A percentile compares a stretch with the other conserved stretches of the same genome.
These are phyloP conservation scores for Penicillium sp. DNA, from an alignment of 2,329 filamentous ascomycete genomes.

Conservation along the genomic window DNA sequence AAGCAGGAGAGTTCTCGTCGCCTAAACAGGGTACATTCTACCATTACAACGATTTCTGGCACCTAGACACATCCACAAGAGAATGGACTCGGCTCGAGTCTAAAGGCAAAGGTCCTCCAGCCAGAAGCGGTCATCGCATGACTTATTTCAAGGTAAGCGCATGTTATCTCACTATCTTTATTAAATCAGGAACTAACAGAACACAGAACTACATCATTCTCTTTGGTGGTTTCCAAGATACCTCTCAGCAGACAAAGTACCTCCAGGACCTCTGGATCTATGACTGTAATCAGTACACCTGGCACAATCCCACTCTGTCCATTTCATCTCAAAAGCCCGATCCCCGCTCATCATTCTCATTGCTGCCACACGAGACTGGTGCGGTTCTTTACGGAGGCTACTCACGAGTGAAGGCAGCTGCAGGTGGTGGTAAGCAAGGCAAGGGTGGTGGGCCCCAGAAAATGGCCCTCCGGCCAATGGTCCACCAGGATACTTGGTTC, in stretches of 20 bases:
- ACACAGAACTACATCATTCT: slow-evolving; percentile 78
- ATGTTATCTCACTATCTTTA: background rate
- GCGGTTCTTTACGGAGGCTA: slow-evolving; percentile 92
- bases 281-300: slow-evolving; percentile 80
- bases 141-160: slow-evolving; percentile 71
- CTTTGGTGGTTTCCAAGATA: slow-evolving; percentile 97
- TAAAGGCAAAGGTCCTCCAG: slow-evolving; percentile 69
- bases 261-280: slow-evolving; percentile 93
- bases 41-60: slow-evolving; percentile 99
- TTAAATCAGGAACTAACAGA: slow-evolving; percentile 1
- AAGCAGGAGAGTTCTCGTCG: slow-evolving; percentile 76
- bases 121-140: slow-evolving; percentile 90
- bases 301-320: slow-evolving; percentile 73
- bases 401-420: slow-evolving; percentile 76
- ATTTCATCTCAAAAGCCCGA: slow-evolving; percentile 83
- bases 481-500: slow-evolving; percentile 95
- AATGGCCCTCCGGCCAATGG: slow-evolving; percentile 76
- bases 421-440: slow-evolving; percentile 56
- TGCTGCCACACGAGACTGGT: slow-evolving; percentile 84
- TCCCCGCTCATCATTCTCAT: slow-evolving; percentile 82
- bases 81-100: slow-evolving; percentile 90
- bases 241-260: slow-evolving; percentile 90
- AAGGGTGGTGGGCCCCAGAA: slow-evolving; percentile 58
- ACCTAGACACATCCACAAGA: slow-evolving; percentile 73
- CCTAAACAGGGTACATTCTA: slow-evolving; percentile 98